Conservation (phyloP, 2,329 filamentous ascomycete genomes). For the Chaetomiaceae sp. region DNA sequence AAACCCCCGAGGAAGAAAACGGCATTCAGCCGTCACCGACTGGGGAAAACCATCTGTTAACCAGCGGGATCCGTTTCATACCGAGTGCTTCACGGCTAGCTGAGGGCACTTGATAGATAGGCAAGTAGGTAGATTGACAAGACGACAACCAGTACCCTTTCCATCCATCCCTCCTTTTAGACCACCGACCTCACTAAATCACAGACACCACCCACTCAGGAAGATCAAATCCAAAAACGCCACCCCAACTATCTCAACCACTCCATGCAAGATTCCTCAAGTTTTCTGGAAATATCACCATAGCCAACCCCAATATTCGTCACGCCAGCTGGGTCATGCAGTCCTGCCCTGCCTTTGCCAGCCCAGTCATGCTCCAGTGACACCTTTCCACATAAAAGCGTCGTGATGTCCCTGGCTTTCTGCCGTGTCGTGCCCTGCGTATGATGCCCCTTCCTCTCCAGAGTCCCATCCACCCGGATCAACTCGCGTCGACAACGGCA, state of each 20-base stretch:
- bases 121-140: not conserved
- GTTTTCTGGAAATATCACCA: not conserved
- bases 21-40: not conserved
- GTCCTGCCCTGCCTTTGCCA: not conserved
- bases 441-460: not conserved
- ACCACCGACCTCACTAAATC: not conserved
- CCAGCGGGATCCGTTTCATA: not conserved
- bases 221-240: not conserved
- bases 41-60: not conserved
- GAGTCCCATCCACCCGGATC: not conserved
- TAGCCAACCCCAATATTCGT: not conserved
- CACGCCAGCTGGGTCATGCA: not conserved
- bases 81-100: constrained; percentile 1
- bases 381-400: too few relatives aligned
- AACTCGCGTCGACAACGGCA: too few relatives aligned
- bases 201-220: not conserved
- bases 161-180: not conserved
- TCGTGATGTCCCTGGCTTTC: not conserved
- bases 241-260: not conserved
- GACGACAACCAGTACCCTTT: not conserved
- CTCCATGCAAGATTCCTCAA: not conserved
- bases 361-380: not conserved
- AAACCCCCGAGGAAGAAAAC: not conserved
- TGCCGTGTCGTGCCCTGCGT: not conserved
- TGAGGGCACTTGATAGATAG: too few relatives aligned